Percentiles rank a stretch among this genome's conserved stretches.
Evolutionary conservation across 495 filamentous ascomycete species (phyloP).

Genomic region (Penicillium pulvis): DNA sequence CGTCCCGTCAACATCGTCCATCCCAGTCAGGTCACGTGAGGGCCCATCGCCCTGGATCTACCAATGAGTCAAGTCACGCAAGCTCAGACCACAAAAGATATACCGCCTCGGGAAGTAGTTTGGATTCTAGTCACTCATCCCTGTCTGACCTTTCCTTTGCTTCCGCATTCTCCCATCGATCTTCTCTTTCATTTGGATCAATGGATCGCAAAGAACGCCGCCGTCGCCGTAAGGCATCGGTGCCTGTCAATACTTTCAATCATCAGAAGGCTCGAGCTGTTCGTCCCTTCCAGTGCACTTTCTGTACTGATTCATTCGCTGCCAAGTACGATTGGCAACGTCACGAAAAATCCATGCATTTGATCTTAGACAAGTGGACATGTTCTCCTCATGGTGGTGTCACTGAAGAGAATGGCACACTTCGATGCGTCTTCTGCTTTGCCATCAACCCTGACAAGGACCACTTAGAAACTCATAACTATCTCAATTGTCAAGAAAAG

Average conservation of each 20-base stretch:
- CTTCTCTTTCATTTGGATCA: constrained; percentile 69
- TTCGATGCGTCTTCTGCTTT: constrained; percentile 74
- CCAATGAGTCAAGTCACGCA: constrained; percentile 64
- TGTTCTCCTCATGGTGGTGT: constrained; percentile 65
- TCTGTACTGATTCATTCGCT: constrained; percentile 84
- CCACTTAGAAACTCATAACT: constrained; percentile 77
- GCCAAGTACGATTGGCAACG: constrained; percentile 92
- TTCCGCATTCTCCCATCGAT: constrained; percentile 69
- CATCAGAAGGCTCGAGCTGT: constrained; percentile 43
- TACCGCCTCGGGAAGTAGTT: constrained; percentile 70
- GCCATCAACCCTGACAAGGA: constrained; percentile 63
- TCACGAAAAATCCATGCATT: constrained; percentile 84
- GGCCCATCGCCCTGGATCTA: constrained; percentile 50
- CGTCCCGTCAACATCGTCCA: constrained; percentile 52
- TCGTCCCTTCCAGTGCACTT: constrained; percentile 82
- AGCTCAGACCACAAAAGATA: constrained; percentile 61
- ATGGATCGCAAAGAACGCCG: constrained; percentile 69
- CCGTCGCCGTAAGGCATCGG: constrained; percentile 61
- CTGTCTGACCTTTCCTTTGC: constrained; percentile 64
- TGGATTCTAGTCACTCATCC: constrained; percentile 70
- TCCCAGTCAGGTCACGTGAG: constrained; percentile 43
- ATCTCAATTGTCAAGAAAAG: constrained; percentile 72
- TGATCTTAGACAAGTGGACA: constrained; percentile 85
- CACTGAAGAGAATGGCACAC: constrained; percentile 38
- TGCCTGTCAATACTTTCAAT: constrained; percentile 45